These are phyloP conservation scores for Endocalyx cinctus DNA, from an alignment of 2,329 filamentous ascomycete genomes.

Conservation along the genomic window DNA sequence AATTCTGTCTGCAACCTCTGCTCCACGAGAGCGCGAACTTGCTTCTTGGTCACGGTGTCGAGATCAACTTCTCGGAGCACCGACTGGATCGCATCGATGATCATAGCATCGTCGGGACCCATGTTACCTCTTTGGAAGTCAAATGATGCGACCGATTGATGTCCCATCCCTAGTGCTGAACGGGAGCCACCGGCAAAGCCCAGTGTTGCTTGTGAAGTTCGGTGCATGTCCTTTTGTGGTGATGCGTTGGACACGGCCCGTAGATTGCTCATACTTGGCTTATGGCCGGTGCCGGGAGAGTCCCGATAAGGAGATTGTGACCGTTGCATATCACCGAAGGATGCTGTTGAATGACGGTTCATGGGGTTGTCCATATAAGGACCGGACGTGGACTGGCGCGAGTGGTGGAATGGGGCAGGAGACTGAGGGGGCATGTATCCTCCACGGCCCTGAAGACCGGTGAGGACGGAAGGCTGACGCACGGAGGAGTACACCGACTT, in stretches of 20 bases:
- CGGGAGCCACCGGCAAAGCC: conserved; percentile 45
- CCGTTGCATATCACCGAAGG: conserved; percentile 50
- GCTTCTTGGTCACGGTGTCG: conserved; percentile 98
- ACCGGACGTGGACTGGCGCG: conserved; percentile 37
- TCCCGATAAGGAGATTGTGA: conserved; percentile 58
- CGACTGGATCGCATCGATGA: conserved; percentile 77
- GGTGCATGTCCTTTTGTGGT: conserved; percentile 34
- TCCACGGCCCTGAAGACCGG: conserved; percentile 68
- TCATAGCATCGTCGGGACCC: conserved; percentile 73
- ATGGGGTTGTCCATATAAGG: conserved; percentile 48
- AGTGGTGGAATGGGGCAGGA: conserved; percentile 63
- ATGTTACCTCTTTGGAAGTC: conserved; percentile 54
- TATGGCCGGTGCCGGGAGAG: conserved; percentile 38
- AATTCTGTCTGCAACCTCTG: conserved; percentile 89
- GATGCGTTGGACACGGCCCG: conserved; percentile 45
- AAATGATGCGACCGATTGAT: conserved; percentile 50
- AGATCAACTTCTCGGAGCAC: conserved; percentile 87
- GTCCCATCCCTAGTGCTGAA: conserved; percentile 41
- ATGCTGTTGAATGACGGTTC: conserved; percentile 69
- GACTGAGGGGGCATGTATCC: conserved; percentile 80
- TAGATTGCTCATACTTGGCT: conserved; percentile 59
- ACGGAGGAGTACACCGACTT: conserved; percentile 93
- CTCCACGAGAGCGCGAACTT: conserved; percentile 85
- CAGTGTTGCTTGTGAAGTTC: conserved; percentile 41
- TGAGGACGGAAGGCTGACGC: conserved; percentile 80